Evolutionary conservation across 768 basidiomycete genomes (phyloP), one percentile per base, ranked within the genome.

Genomic region (Mycena indigotica): DNA sequence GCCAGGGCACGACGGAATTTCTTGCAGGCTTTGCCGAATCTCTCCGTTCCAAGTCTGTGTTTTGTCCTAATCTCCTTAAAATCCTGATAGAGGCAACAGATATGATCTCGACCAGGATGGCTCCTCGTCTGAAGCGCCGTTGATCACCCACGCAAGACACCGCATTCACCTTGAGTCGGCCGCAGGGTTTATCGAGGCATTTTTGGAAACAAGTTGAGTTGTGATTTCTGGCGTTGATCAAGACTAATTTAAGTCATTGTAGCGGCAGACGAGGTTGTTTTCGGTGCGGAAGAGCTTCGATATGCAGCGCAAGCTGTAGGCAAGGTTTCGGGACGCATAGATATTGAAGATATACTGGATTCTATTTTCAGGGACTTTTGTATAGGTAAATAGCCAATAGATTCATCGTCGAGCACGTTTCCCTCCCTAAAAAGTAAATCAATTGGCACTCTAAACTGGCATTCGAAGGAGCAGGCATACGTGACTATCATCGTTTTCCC

Each of bases 241-340:
- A 51, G 29, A 51, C 30, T 51, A 25, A 40, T 59, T 46, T 12
- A 58, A 56, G 10, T 56, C 30, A 19, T 53, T 35, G 28, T 66
- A 87, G 87, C 81, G 8, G 65, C 81, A 1, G 78, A 82, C n/a
- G 90, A 94, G 59, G 74, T 95, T 3, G 92, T 95, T 5, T 68
- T 91, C 12, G 92, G 84, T 4, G 93, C 93, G 0, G 94, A 96
- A 69, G 92, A 94, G 67, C 77, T 96, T 24, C 84, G 94, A 24
- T 93, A 94, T 67, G 94, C 93, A 2, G 86, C 88, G 0, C 82
- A 83, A 57, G 87, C 91, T 3, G 81, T 96, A n/a, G 93, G 91
- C 1, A 84, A 85, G 56, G 85, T 95, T n/a, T 86, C 88, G 2
- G 93, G 94, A 3, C 67, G 80, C 6, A 87, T 96, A 54, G 87